phyloP scores from a whole-genome alignment of 768 basidiomycete species.

The Tubosaeta sp. region DNA sequence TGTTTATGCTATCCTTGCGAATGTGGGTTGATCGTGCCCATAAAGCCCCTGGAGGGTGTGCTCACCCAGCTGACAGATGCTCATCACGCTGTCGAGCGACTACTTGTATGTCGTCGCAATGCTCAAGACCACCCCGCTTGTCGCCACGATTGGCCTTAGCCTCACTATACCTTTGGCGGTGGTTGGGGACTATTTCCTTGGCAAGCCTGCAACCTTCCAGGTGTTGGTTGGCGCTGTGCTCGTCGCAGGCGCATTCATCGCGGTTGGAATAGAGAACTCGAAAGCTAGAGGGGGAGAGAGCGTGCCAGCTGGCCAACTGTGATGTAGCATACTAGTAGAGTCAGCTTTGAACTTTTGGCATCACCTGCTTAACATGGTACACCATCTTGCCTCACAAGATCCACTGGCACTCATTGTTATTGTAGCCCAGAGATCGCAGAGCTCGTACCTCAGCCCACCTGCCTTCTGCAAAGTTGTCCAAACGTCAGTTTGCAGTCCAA shows the following conservation, averaged over 20 bases:
- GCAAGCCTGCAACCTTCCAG: slow-evolving; percentile 50
- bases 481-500: slow-evolving; percentile 48
- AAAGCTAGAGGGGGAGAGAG: slow-evolving; percentile 35
- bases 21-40: slow-evolving; percentile 37
- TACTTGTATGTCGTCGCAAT: slow-evolving; percentile 86
- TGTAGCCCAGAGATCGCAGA: slow-evolving; percentile 35
- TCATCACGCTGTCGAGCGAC: slow-evolving; percentile 78
- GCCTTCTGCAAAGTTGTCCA: slow-evolving; percentile 46
- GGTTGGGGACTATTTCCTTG: slow-evolving; percentile 68
- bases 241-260: slow-evolving; percentile 74
- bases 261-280: slow-evolving; percentile 57
- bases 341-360: neutral
- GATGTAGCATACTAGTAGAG: neutral
- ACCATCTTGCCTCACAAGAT: neutral
- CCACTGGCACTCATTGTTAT: slow-evolving; percentile 8
- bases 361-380: slow-evolving; percentile 18
- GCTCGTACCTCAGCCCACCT: slow-evolving; percentile 45
- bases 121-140: slow-evolving; percentile 94
- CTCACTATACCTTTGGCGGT: slow-evolving; percentile 93
- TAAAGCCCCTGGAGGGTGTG: neutral
- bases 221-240: slow-evolving; percentile 72
- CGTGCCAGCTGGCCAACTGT: neutral
- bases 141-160: slow-evolving; percentile 89
- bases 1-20: slow-evolving; percentile 49
- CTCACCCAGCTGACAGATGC: slow-evolving; percentile 49